Conservation (phyloP, 495 filamentous ascomycete species). For the Gamarada debralockiae region DNA sequence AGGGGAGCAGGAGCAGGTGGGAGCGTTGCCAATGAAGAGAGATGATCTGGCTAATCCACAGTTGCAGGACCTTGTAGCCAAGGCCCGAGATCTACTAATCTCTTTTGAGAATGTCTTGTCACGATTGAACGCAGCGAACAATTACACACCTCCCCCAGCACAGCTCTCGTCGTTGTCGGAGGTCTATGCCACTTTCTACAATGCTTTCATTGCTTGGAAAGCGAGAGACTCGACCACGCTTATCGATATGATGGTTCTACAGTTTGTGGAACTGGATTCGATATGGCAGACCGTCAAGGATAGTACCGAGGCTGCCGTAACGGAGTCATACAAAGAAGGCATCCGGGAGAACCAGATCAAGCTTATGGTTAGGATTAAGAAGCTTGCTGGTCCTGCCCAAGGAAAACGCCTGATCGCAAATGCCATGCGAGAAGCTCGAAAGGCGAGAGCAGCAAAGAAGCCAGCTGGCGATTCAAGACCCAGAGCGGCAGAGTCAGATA, state of each 20-base stretch:
- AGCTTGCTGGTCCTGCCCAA: slow-evolving; percentile 76
- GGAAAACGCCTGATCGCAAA: slow-evolving; percentile 79
- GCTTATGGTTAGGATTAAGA: slow-evolving; percentile 83
- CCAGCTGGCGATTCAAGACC: slow-evolving; percentile 68
- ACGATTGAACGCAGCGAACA: slow-evolving; percentile 46
- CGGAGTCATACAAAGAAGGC: slow-evolving; percentile 85
- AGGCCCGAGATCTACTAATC: slow-evolving; percentile 79
- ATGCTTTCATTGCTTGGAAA: slow-evolving; percentile 95
- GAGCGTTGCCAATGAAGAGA: slow-evolving; percentile 40
- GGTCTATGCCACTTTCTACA: slow-evolving; percentile 77
- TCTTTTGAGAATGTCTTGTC: slow-evolving; percentile 76
- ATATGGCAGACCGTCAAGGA: slow-evolving; percentile 97
- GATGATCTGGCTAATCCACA: slow-evolving; percentile 54
- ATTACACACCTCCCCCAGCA: slow-evolving; percentile 53
- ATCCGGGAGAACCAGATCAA: slow-evolving; percentile 92
- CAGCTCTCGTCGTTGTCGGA: slow-evolving; percentile 60
- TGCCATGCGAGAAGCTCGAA: slow-evolving; percentile 76
- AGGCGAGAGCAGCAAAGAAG: slow-evolving; percentile 64
- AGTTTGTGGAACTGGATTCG: slow-evolving; percentile 91
- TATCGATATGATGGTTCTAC: slow-evolving; percentile 91
- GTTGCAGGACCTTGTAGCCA: slow-evolving; percentile 74
- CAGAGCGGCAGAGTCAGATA: slow-evolving; percentile 45
- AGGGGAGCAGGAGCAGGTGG: slow-evolving; percentile 66
- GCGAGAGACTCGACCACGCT: slow-evolving; percentile 83
- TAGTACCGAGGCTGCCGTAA: slow-evolving; percentile 77